phyloP scores from a whole-genome alignment of 176 grass and related monocot species.

The Thalia dealbata region DNA sequence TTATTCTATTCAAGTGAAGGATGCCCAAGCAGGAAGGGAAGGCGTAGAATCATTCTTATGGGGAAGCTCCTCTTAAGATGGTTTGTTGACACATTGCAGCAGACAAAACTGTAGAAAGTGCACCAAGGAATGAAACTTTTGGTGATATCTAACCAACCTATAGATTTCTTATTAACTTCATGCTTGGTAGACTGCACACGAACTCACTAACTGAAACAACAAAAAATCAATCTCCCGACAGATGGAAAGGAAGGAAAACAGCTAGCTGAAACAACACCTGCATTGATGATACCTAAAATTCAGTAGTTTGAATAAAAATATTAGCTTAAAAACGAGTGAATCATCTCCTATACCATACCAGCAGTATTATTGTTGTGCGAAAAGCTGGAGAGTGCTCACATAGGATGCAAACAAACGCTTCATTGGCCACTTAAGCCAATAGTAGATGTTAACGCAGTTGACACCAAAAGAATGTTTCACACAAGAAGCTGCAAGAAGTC shows the following conservation, averaged over 20 bases:
- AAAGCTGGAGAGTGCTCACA: slow-evolving; percentile 31
- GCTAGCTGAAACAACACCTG: background rate
- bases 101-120: background rate
- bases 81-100: background rate
- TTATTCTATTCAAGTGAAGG: background rate
- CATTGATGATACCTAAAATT: background rate
- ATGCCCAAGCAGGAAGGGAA: background rate
- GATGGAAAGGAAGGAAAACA: background rate
- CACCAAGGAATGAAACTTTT: background rate
- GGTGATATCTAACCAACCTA: background rate
- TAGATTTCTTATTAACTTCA: background rate
- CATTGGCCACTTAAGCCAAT: slow-evolving; percentile 31
- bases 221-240: background rate
- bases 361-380: slow-evolving; percentile 20
- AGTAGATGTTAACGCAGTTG: too few relatives aligned
- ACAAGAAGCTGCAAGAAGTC: slow-evolving; percentile 30
- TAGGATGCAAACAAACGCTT: slow-evolving; percentile 29
- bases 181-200: background rate
- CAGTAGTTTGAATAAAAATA: slow-evolving; percentile 8
- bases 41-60: background rate
- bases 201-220: slow-evolving; percentile 1
- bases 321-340: background rate
- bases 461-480: too few relatives aligned
- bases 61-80: background rate
- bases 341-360: slow-evolving; percentile 24